A percentile compares a stretch with the other conserved stretches of the same genome.
These are phyloP conservation scores for Barnettozyma wickerhamii DNA, from an alignment of 805 yeast species.

Conservation along the genomic window DNA sequence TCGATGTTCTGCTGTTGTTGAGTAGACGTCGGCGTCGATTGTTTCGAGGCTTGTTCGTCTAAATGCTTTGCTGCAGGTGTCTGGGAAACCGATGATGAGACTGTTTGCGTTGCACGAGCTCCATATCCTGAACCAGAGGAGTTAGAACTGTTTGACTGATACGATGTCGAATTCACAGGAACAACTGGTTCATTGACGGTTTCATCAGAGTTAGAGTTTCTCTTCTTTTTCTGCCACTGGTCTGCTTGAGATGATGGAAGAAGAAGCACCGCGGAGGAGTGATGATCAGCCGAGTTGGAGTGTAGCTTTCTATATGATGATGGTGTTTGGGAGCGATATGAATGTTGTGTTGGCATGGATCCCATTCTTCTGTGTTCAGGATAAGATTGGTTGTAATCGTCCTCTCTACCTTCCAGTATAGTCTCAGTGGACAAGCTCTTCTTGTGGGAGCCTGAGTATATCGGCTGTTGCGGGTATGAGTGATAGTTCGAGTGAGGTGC, in stretches of 20 bases:
- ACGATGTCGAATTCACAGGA: not conserved
- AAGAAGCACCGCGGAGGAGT: conserved; percentile 22
- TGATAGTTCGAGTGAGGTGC: not conserved
- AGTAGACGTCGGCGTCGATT: no score
- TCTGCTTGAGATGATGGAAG: conserved; percentile 17
- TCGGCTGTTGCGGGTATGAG: not conserved
- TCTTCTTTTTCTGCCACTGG: not conserved
- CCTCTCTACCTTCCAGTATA: conserved; percentile 22
- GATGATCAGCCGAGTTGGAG: conserved; percentile 15
- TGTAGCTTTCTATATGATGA: conserved; percentile 3
- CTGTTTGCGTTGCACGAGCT: not conserved
- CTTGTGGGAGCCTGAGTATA: not conserved
- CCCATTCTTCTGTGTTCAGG: conserved; percentile 13
- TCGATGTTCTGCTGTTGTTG: no score
- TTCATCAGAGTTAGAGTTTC: not conserved
- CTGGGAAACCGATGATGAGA: not conserved
- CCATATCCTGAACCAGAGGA: not conserved
- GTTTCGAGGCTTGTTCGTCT: not conserved
- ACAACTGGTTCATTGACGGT: not conserved
- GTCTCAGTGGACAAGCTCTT: conserved; percentile 20
- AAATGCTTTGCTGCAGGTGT: not conserved
- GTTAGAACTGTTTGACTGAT: not conserved
- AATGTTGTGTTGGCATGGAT: conserved; percentile 17
- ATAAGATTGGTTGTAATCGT: conserved; percentile 12
- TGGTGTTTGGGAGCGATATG: conserved; percentile 23